These are phyloP conservation scores for Grigorovia jiainica DNA, from an alignment of 805 yeast species.

Conservation along the genomic window DNA sequence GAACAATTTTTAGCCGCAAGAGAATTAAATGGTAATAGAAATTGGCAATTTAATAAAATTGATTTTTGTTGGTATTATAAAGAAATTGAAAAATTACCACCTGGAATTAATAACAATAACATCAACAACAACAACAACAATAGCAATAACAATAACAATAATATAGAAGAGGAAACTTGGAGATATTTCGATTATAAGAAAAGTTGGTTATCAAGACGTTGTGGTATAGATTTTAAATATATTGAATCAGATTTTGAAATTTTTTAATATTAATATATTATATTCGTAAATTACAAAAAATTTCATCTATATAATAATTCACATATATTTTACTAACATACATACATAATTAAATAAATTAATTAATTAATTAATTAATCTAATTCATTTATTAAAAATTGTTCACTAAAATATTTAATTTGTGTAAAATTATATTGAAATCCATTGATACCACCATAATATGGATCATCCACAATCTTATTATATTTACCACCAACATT, in stretches of 20 bases:
- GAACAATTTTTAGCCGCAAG: slow-evolving; percentile 70
- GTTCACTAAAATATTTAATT: slow-evolving; percentile 62
- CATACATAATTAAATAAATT: background rate
- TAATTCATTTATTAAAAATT: slow-evolving; percentile 48
- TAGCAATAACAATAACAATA: slow-evolving; percentile 34
- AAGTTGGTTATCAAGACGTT: slow-evolving; percentile 52
- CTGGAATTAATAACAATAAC: slow-evolving; percentile 27
- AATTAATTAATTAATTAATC: background rate
- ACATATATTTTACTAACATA: background rate
- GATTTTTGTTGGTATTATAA: slow-evolving; percentile 42
- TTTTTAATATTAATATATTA: slow-evolving; percentile 5
- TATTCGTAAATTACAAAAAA: no score
- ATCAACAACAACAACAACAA: slow-evolving; percentile 27
- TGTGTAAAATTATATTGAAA: slow-evolving; percentile 75
- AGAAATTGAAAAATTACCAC: slow-evolving; percentile 72
- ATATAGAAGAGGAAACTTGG: slow-evolving; percentile 43
- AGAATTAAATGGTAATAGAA: slow-evolving; percentile 61
- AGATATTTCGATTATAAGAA: slow-evolving; percentile 81
- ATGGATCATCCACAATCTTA: slow-evolving; percentile 76
- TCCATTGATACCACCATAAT: slow-evolving; percentile 80
- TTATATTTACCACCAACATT: slow-evolving; percentile 41
- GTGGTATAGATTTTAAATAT: slow-evolving; percentile 24
- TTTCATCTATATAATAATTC: background rate
- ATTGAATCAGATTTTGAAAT: slow-evolving; percentile 44
- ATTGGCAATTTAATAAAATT: slow-evolving; percentile 57